Percentiles rank a stretch among this genome's conserved stretches.
phyloP scores from a whole-genome alignment of 2,329 filamentous ascomycete species.

The Fusarium irregulare region DNA sequence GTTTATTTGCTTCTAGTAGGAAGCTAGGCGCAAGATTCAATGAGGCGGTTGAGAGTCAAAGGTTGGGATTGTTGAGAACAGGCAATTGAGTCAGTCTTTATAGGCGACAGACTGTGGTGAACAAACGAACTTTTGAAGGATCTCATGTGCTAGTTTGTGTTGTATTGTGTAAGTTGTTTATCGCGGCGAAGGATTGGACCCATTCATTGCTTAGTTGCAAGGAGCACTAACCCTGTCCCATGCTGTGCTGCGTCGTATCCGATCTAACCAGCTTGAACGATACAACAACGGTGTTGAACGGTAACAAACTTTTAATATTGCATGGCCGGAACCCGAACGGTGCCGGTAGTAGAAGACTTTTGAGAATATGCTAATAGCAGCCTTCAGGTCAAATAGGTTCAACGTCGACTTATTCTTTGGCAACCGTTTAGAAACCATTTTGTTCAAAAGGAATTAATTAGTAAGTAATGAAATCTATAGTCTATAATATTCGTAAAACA shows the following conservation, averaged over 20 bases:
- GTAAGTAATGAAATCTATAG: background rate
- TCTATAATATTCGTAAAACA: background rate
- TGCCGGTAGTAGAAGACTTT: background rate
- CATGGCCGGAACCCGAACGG: background rate
- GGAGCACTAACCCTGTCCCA: background rate
- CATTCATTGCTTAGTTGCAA: background rate
- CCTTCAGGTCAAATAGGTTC: background rate
- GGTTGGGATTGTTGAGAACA: fast-evolving
- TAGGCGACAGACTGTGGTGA: background rate
- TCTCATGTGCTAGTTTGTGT: background rate
- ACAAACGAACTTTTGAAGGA: background rate
- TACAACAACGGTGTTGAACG: background rate
- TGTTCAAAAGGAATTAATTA: background rate
- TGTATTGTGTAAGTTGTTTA: background rate
- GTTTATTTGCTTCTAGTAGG: background rate
- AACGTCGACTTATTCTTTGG: no score
- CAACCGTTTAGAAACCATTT: no score
- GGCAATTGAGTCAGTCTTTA: background rate
- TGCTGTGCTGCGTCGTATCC: background rate
- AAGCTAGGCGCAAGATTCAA: background rate
- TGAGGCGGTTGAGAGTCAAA: background rate
- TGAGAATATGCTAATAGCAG: background rate
- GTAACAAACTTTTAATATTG: background rate
- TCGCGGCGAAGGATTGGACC: background rate
- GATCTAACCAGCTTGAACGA: background rate